These are phyloP conservation scores for Scheffersomyces insectosa DNA, from an alignment of 1,139 yeast genomes.

Conservation along the genomic window DNA sequence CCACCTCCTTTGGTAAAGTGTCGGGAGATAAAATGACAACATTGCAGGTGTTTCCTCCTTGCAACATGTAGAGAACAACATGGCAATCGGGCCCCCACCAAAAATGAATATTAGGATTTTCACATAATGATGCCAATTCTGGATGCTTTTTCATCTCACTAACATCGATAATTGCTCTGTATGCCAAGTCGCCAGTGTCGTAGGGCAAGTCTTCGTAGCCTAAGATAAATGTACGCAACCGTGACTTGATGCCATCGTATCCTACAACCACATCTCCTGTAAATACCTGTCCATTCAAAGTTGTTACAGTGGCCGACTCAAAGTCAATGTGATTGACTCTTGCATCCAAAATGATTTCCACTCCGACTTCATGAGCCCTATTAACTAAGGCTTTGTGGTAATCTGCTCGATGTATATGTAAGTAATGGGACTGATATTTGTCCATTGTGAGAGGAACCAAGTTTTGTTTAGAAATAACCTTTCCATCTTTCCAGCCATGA, in stretches of 20 bases:
- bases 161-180: constrained; percentile 21
- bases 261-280: constrained; percentile 36
- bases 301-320: constrained; percentile 19
- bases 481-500: constrained; percentile 25
- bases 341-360: constrained; percentile 18
- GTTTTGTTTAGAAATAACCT: constrained; percentile 20
- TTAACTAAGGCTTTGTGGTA: constrained; percentile 24
- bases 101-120: constrained; percentile 27
- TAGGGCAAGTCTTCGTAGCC: constrained; percentile 19
- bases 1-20: constrained; percentile 19
- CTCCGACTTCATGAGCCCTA: constrained; percentile 24
- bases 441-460: constrained; percentile 21
- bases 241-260: constrained; percentile 38
- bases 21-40: constrained; percentile 22
- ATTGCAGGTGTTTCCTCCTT: constrained; percentile 5
- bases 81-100: constrained; percentile 37
- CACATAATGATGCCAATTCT: constrained; percentile 20
- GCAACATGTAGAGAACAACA: constrained; percentile 29
- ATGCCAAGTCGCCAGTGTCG: constrained; percentile 29
- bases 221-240: constrained; percentile 16
- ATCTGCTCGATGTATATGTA: constrained; percentile 32
- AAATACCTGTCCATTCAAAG: constrained; percentile 19
- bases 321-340: constrained; percentile 24
- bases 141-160: constrained; percentile 22
- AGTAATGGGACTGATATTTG: constrained; percentile 21